phyloP scores from a whole-genome alignment of 1,139 yeast species.

The Meyerozyma guilliermondii region DNA sequence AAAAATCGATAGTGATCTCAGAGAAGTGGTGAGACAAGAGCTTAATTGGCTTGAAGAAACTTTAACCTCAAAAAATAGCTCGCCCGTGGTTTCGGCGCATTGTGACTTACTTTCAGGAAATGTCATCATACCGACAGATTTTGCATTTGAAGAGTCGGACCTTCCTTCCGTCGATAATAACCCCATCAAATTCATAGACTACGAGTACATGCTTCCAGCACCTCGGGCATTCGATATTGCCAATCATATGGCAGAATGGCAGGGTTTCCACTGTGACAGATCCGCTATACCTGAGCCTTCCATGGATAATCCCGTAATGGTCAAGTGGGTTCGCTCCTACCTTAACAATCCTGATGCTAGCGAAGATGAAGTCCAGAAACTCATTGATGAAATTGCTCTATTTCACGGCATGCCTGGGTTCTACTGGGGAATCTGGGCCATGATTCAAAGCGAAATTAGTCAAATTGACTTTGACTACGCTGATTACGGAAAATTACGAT shows the following conservation, averaged over 20 bases:
- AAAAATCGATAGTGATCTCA: constrained; percentile 27
- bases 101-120: constrained; percentile 73
- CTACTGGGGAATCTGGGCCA: constrained; percentile 85
- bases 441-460: constrained; percentile 66
- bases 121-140: constrained; percentile 52
- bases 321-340: constrained; percentile 52
- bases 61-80: constrained; percentile 29
- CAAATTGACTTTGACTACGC: constrained; percentile 72
- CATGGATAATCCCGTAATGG: constrained; percentile 37
- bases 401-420: constrained; percentile 81
- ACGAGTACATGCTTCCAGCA: constrained; percentile 76
- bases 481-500: constrained; percentile 52
- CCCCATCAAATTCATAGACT: constrained; percentile 68
- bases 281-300: constrained; percentile 54
- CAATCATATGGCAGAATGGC: constrained; percentile 87
- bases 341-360: constrained; percentile 28
- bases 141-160: constrained; percentile 9
- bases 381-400: constrained; percentile 52
- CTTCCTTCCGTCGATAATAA: constrained; percentile 29
- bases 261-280: constrained; percentile 70
- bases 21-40: constrained; percentile 41
- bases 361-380: constrained; percentile 17
- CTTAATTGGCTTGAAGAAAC: constrained; percentile 48
- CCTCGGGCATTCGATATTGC: constrained; percentile 82
- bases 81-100: constrained; percentile 62